Evolutionary conservation across 1,139 yeast species (phyloP).

Genomic region (Geotrichum klebahnii): DNA sequence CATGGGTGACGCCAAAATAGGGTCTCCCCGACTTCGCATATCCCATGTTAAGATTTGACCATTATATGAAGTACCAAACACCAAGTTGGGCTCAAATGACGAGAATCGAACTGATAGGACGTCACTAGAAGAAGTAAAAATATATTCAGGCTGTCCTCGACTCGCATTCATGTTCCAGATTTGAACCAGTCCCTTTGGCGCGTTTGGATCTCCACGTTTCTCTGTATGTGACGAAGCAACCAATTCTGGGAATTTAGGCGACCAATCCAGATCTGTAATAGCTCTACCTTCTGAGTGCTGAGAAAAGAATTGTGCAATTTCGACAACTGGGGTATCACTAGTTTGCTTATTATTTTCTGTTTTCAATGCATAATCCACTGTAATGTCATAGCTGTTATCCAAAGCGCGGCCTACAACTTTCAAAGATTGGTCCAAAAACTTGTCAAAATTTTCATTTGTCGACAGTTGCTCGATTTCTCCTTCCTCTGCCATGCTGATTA

Average conservation of each 20-base stretch:
- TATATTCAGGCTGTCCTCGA: conserved; percentile 46
- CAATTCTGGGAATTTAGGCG: conserved; percentile 44
- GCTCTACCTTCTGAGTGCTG: conserved; percentile 34
- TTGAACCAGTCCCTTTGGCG: conserved; percentile 38
- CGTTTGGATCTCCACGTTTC: conserved; percentile 28
- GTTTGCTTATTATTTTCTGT: conserved; percentile 15
- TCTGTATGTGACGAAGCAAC: conserved; percentile 42
- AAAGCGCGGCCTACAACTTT: conserved; percentile 43
- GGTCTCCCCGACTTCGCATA: conserved; percentile 34
- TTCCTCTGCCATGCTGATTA: conserved; percentile 10
- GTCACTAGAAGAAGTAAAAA: conserved; percentile 47
- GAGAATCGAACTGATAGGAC: conserved; percentile 44
- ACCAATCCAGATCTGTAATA: conserved; percentile 45
- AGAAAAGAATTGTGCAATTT: conserved; percentile 31
- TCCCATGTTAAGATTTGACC: conserved; percentile 51
- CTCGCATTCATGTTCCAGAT: conserved; percentile 43
- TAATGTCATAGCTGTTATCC: conserved; percentile 38
- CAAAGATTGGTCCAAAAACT: conserved; percentile 42
- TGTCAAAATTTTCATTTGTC: conserved; percentile 19
- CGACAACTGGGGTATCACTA: conserved; percentile 22
- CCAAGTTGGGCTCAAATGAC: conserved; percentile 38
- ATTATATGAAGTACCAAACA: conserved; percentile 48
- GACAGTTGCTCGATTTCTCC: conserved; percentile 22
- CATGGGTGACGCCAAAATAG: conserved; percentile 38
- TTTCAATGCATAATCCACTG: conserved; percentile 35